phyloP scores from a whole-genome alignment of 225 moss, liverwort and hornwort genomes.

The Rhytidiadelphus loreus region DNA sequence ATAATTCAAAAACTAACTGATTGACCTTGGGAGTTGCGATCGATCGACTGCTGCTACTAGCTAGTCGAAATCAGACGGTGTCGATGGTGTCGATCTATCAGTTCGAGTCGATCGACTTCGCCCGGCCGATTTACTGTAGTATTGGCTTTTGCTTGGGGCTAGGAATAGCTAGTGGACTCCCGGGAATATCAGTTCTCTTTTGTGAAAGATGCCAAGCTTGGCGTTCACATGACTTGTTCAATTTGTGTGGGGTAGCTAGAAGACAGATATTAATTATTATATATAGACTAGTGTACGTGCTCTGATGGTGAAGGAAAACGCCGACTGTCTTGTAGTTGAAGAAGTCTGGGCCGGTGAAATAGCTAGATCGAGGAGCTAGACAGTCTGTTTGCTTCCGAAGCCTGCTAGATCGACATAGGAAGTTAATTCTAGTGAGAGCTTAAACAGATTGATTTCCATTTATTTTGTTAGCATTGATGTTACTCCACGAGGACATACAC shows the following conservation, averaged over 20 bases:
- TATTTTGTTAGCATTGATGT: neutral
- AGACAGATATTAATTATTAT: neutral
- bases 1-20: neutral
- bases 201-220: neutral
- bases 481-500: neutral
- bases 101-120: neutral
- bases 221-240: neutral
- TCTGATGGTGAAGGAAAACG: slow-evolving; percentile 7
- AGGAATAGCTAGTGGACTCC: neutral
- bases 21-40: neutral
- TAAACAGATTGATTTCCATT: neutral
- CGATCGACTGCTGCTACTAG: neutral
- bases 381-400: neutral
- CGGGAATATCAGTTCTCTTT: neutral
- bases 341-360: neutral
- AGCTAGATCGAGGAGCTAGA: neutral
- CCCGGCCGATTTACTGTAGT: neutral
- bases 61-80: neutral
- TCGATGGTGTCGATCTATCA: neutral
- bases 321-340: neutral
- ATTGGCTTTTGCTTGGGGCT: neutral
- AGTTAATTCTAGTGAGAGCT: neutral
- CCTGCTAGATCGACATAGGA: neutral
- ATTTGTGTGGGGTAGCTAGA: neutral
- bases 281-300: neutral